Evolutionary conservation across 2,329 filamentous ascomycete genomes (phyloP), one percentile per base, ranked within the genome.

Genomic region (Nemania diffusa): DNA sequence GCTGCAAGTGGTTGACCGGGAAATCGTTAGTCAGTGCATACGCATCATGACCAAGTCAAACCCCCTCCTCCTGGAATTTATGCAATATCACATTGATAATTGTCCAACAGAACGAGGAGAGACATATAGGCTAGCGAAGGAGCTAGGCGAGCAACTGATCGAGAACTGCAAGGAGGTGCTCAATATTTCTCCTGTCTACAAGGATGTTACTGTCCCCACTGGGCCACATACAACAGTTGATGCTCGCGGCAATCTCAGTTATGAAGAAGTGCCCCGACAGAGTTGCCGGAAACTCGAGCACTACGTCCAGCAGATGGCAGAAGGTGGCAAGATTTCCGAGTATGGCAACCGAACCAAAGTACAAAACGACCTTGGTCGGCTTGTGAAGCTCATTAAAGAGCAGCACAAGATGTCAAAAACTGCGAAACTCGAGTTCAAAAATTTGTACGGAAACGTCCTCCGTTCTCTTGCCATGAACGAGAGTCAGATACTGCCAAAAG

Each of bases 21-120:
- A 99, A 81, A 99, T 98, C 75, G 96, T 99, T 78, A 97, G 94
- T 82, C 94, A 94, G 79, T 99, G 96, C 83, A 98, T 99, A 77
- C 92, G 93, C 73, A 96, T 99, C 82, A 99, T 99, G 96, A 99
- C 97, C 84, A 92, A 96, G 70, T 97, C 96, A 37, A 99, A 98
- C 79, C 96, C 96, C 2, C 91, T 93, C 40, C 89, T 99, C 1
- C 88, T 99, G 65, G 95, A 99, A 74, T 99, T 97, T 82, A 99
- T 99, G 96, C 96, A 99, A 79, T 98, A 99, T 76, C 96, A 99
- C 83, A 99, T 99, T 77, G 96, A 99, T 77, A 96, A 98, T 84
- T 98, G 95, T 83, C 96, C 96, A 0, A 94, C 94, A 0, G 94
- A 99, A 78, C 91, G 95, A 57, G 96, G 96, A 66, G 96, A 99